Evolutionary conservation across 257 asterid genomes (phyloP).

Genomic region (Solanum bulbocastanum): DNA sequence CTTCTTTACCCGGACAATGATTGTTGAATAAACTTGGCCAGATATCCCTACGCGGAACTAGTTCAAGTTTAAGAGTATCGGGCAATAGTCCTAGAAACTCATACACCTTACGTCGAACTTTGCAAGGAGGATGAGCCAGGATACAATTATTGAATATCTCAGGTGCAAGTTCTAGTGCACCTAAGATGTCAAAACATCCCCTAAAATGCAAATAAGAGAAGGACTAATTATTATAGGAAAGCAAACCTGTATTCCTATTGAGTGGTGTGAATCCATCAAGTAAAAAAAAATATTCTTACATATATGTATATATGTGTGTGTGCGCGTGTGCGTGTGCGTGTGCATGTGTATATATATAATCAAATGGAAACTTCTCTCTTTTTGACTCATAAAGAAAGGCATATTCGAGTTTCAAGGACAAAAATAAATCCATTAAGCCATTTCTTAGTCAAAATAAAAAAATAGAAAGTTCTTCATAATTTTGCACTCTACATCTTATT

Average conservation of each 20-base stretch:
- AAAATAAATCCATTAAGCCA: not conserved
- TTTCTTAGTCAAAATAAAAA: not conserved
- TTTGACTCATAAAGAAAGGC: not conserved
- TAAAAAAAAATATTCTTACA: not conserved
- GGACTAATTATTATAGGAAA: not conserved
- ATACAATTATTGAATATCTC: conserved; percentile 14
- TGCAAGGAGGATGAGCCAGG: conserved; percentile 47
- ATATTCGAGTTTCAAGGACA: not conserved
- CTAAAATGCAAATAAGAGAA: conserved; percentile 15
- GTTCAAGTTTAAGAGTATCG: conserved; percentile 30
- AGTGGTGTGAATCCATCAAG: not conserved
- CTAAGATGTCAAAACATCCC: conserved; percentile 42
- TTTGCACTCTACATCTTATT: not conserved
- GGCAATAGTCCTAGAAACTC: conserved; percentile 48
- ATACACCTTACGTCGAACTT: conserved; percentile 25
- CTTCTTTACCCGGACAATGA: conserved; percentile 21
- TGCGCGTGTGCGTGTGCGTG: too few species aligned
- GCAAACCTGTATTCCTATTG: not conserved
- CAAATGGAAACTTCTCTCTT: not conserved
- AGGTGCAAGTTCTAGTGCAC: not conserved
- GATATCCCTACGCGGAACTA: conserved; percentile 23
- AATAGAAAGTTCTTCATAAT: not conserved
- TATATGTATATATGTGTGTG: too few species aligned
- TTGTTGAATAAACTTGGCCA: conserved; percentile 29
- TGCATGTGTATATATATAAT: not conserved